Evolutionary conservation across 2,329 filamentous ascomycete species (phyloP).

Genomic region (Alternaria angustiovoidea): DNA sequence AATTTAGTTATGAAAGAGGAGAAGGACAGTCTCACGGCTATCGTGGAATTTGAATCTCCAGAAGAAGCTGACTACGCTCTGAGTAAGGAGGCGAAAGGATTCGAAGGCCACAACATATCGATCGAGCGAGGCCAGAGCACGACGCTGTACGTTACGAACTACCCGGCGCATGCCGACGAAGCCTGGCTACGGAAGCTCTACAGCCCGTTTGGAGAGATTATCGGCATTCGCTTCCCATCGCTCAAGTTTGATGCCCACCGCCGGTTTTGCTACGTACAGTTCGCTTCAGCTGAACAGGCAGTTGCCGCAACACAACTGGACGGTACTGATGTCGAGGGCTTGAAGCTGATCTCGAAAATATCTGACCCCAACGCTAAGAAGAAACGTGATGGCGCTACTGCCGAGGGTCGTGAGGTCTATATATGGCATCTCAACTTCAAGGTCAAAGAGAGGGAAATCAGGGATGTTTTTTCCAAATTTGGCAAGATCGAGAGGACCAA

Average conservation of each 20-base stretch:
- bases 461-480: conserved; percentile 75
- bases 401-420: conserved; percentile 88
- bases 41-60: conserved; percentile 83
- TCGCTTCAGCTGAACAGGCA: conserved; percentile 62
- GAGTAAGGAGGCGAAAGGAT: conserved; percentile 80
- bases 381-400: conserved; percentile 77
- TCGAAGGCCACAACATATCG: conserved; percentile 75
- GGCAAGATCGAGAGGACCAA: conserved; percentile 78
- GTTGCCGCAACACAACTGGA: conserved; percentile 72
- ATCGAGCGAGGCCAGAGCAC: conserved; percentile 79
- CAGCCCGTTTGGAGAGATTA: conserved; percentile 74
- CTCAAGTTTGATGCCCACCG: conserved; percentile 88
- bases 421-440: conserved; percentile 86
- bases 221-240: conserved; percentile 88
- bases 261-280: conserved; percentile 96
- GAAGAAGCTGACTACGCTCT: conserved; percentile 85
- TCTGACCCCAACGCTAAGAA: conserved; percentile 85
- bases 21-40: conserved; percentile 69
- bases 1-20: conserved; percentile 74
- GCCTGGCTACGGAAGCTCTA: conserved; percentile 73
- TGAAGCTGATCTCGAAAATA: conserved; percentile 78
- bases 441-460: conserved; percentile 75
- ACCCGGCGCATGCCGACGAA: conserved; percentile 79
- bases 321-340: conserved; percentile 71
- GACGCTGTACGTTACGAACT: conserved; percentile 91